Evolutionary conservation across 352 stramenopile genomes (phyloP), one percentile per base, ranked within the genome.

Genomic region (Phytophthora chlamydospora): DNA sequence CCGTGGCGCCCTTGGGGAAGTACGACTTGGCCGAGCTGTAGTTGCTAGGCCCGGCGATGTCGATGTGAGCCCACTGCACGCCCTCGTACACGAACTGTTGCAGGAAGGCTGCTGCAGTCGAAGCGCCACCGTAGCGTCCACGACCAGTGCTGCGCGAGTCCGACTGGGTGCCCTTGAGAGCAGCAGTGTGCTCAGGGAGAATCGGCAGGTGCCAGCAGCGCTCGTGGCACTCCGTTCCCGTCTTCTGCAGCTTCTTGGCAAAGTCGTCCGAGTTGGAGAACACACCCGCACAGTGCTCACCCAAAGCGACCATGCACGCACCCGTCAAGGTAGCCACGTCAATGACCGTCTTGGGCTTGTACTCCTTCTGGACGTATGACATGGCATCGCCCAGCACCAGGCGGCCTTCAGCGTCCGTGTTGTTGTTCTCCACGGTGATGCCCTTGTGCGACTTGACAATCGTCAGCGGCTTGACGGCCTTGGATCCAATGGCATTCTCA

Each of bases 251-350:
- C 36, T 85, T 78, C 41, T 68, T 61, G 9, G 79, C 83, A n/a
- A 98, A 62, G 2, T 86, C 77, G 44, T 97, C 86, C 44, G 91
- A 88, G 73, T 98, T 98, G 60, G 82, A 95, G 67, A 98, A 98
- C 19, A 97, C 62, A 6, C 95, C 91, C 4, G 91, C 93, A 40
- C 90, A 95, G 64, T 93, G 83, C 52, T 95, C 84, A 32, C 87
- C 95, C 34, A 97, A 71, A 9, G 89, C 89, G 19, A 97, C 81
- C 43, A 97, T 88, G 57, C 90, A 97, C 13, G 91, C 91, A 33
- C 90, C 90, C 19, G 93, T 98, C 24, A 98, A 80, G 36, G 96
- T 98, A 31, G 93, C 94, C 16, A 98, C 88, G 58, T 98, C 93
- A 51, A 98, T 91, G 48, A 98, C 69, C n/a, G 88, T 93, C 66